Evolutionary conservation across 257 asterid species (phyloP), one percentile per base, ranked within the genome.

Genomic region (Cinchona pubescens): DNA sequence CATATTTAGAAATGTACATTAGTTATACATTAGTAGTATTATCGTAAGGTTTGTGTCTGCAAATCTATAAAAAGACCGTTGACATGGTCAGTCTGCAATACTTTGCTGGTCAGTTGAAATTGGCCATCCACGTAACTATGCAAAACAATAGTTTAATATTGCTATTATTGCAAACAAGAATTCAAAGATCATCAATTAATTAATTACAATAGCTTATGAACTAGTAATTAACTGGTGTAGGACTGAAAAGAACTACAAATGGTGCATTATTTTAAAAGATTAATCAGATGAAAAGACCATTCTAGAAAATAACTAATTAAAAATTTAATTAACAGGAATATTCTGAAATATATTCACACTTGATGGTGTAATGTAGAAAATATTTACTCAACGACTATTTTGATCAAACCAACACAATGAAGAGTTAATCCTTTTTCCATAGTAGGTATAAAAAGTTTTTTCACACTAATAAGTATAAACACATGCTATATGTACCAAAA

Each of bases 11-110:
- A 49, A 49, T 18, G 58, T 4, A 49, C 19, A 56, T 23, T 56
- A 23, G 30, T 21, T 30, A n/a, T 55, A 55, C 29, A 21, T 23
- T 56, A 25, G 62, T 58, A 2, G 34, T 13, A 29, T 27, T 38
- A 53, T 55, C 25, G 40, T 11, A 72, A 40, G 23, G n/a, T 59
- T 4, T 7, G 23, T 60, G 35, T 62, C 59, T 6, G 63, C 62
- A 19, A 29, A 75, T 66, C 67, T 30, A 53, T 16, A n/a, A 30
- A 40, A 32, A 58, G 43, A 43, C 18, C 18, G 66, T 61, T 62
- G 80, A 70, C 70, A 46, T 63, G 60, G 46, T 59, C 64, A 45
- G 18, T 40, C 65, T 58, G 45, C 40, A 38, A 71, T 30, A 8
- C 27, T 40, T 16, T 60, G 51, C 18, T 14, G 69, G 35, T 8